Percentiles rank a stretch among this genome's conserved stretches.
phyloP scores from a whole-genome alignment of 306 rosid species.

The Dryas octopetala region DNA sequence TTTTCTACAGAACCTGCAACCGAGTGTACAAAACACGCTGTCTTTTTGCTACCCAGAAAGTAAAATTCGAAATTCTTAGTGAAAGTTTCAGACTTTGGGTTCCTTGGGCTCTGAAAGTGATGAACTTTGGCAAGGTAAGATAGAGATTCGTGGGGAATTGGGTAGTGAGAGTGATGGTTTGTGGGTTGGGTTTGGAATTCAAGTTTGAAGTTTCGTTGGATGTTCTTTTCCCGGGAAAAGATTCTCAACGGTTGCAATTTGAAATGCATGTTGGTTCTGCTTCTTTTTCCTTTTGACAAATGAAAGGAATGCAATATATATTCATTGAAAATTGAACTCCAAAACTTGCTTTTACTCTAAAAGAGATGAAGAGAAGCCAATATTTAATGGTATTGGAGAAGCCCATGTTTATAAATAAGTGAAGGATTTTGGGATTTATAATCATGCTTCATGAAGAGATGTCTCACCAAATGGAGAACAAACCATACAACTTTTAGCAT shows the following conservation, averaged over 20 bases:
- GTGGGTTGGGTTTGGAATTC: constrained; percentile 17
- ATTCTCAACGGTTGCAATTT: constrained; percentile 21
- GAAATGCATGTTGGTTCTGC: constrained; percentile 16
- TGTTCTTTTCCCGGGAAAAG: constrained; percentile 26
- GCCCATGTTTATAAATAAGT: too few relatives aligned
- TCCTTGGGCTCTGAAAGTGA: constrained; percentile 2
- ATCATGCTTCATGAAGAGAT: too few relatives aligned
- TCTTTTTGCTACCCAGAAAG: constrained; percentile 9
- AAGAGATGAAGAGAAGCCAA: too few relatives aligned
- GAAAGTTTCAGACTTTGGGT: constrained; percentile 16
- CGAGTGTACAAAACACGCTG: constrained; percentile 34
- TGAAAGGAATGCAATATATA: too few relatives aligned
- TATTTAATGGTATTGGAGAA: too few relatives aligned
- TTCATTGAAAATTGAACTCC: too few relatives aligned
- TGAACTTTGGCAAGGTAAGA: neutral
- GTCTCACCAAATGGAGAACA: too few relatives aligned
- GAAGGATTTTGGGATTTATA: too few relatives aligned
- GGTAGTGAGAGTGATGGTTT: neutral
- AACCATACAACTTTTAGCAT: too few relatives aligned
- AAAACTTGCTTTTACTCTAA: too few relatives aligned
- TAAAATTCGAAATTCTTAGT: neutral
- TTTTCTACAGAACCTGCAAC: constrained; percentile 19
- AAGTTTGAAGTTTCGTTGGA: constrained; percentile 20
- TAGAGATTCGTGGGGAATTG: constrained; percentile 6
- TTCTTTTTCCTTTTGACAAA: too few relatives aligned